Conservation (phyloP, 108 stramenopile species). For the Bacterosira constricta region DNA sequence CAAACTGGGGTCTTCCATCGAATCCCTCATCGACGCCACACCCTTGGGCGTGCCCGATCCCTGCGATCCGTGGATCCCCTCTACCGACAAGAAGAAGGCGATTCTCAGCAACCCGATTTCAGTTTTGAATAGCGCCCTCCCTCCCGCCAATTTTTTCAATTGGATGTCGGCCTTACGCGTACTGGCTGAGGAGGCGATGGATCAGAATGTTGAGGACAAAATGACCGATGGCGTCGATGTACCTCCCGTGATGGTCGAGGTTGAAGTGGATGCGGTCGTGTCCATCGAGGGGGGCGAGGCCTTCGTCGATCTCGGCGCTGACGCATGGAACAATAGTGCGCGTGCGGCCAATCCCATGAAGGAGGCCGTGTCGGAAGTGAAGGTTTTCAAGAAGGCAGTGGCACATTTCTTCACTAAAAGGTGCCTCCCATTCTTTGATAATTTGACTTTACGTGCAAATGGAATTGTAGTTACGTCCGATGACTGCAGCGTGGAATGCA, state of each 20-base stretch:
- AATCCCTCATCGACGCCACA: slow-evolving; percentile 30
- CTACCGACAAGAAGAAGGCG: slow-evolving; percentile 13
- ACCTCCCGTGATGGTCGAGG: slow-evolving; percentile 14
- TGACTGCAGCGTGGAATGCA: slow-evolving; percentile 41
- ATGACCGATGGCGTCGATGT: background rate
- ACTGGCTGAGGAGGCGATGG: slow-evolving; percentile 9
- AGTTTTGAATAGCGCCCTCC: background rate
- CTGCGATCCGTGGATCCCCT: slow-evolving; percentile 21
- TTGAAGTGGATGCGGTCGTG: slow-evolving; percentile 3
- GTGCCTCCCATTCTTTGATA: slow-evolving; percentile 15
- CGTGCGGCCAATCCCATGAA: background rate
- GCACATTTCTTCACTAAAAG: slow-evolving; percentile 8
- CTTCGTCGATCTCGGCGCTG: slow-evolving; percentile 30
- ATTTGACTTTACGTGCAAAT: slow-evolving; percentile 20
- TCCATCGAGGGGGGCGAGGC: slow-evolving; percentile 8
- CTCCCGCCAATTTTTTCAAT: background rate
- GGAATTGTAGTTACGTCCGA: slow-evolving; percentile 26
- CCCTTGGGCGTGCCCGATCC: slow-evolving; percentile 20
- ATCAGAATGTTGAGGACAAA: background rate
- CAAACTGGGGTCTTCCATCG: slow-evolving; percentile 10
- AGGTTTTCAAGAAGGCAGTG: slow-evolving; percentile 1
- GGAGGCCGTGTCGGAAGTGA: background rate
- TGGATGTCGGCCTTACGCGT: slow-evolving; percentile 8
- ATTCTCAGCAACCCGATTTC: slow-evolving; percentile 21
- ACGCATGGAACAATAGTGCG: background rate